These are phyloP conservation scores for Volvox africanus DNA, from an alignment of 139 green algal genomes.

Conservation along the genomic window DNA sequence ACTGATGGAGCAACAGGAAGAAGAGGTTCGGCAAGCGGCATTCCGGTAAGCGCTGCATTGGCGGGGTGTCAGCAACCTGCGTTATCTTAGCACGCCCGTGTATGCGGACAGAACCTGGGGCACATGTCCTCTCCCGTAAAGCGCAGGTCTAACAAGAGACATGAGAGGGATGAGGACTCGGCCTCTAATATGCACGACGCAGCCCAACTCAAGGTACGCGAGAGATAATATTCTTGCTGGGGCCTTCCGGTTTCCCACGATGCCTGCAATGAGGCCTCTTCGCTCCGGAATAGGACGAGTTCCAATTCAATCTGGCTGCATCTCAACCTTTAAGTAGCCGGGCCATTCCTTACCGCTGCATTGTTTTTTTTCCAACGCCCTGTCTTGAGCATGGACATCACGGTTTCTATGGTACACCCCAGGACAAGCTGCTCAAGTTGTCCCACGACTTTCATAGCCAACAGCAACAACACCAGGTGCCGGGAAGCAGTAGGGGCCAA, in stretches of 20 bases:
- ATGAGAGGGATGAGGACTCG: neutral
- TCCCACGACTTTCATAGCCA: conserved; percentile 14
- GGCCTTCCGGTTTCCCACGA: too few relatives aligned
- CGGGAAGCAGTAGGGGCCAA: neutral
- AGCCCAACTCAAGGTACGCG: conserved; percentile 22
- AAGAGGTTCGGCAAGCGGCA: conserved; percentile 14
- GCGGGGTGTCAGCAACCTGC: neutral
- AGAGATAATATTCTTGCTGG: neutral
- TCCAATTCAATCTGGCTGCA: too few relatives aligned
- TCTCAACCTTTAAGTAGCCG: too few relatives aligned
- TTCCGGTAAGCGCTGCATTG: conserved; percentile 10
- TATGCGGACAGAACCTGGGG: neutral
- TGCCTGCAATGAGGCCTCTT: too few relatives aligned
- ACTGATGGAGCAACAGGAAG: conserved; percentile 46
- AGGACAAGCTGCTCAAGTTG: conserved; percentile 60
- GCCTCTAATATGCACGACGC: neutral
- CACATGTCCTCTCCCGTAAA: neutral
- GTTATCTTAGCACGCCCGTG: neutral
- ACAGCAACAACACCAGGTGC: neutral
- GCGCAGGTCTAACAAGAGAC: conserved; percentile 36
- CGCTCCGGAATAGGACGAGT: too few relatives aligned
- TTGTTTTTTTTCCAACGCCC: too few relatives aligned
- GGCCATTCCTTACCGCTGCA: too few relatives aligned
- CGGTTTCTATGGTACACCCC: neutral
- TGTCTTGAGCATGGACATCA: too few relatives aligned